Conservation (phyloP, 305 asterid genomes). For the Ilex paraguariensis region DNA sequence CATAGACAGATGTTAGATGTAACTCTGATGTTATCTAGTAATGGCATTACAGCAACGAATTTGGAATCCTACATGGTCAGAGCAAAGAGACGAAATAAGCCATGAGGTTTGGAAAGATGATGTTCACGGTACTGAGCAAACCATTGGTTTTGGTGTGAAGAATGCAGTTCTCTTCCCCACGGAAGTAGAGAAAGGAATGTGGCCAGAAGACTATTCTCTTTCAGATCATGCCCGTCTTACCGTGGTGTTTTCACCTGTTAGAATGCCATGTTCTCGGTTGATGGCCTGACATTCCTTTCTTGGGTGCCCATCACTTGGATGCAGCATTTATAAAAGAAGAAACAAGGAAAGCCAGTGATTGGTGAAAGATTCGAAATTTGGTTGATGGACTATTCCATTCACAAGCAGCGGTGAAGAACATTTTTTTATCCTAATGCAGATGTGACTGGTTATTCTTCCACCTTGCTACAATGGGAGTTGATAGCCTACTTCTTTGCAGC, state of each 20-base stretch:
- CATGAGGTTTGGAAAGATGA: slow-evolving; percentile 35
- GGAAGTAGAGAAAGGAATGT: slow-evolving; percentile 86
- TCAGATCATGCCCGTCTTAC: slow-evolving; percentile 96
- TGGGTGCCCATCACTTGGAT: background rate
- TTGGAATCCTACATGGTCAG: slow-evolving; percentile 70
- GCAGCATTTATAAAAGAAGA: background rate
- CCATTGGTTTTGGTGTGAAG: slow-evolving; percentile 80
- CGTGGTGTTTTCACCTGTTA: slow-evolving; percentile 78
- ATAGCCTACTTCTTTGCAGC: too few relatives aligned
- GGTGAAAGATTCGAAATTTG: background rate
- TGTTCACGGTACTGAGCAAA: slow-evolving; percentile 47
- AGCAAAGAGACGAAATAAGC: slow-evolving; percentile 35
- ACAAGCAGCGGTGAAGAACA: background rate
- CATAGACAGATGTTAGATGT: too few relatives aligned
- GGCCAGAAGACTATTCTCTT: slow-evolving; percentile 94
- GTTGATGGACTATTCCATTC: background rate
- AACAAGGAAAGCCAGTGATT: slow-evolving; percentile 1
- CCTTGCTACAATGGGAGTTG: too few relatives aligned
- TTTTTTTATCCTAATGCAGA: too few relatives aligned
- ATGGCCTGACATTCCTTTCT: slow-evolving; percentile 16
- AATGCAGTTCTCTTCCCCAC: slow-evolving; percentile 91
- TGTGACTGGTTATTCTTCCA: too few relatives aligned
- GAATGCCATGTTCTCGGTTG: slow-evolving; percentile 77
- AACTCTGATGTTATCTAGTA: background rate
- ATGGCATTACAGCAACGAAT: slow-evolving; percentile 54